Base-by-base conservation (phyloP, 164 flowering plant species). In the Nymphaea thermarum region DNA sequence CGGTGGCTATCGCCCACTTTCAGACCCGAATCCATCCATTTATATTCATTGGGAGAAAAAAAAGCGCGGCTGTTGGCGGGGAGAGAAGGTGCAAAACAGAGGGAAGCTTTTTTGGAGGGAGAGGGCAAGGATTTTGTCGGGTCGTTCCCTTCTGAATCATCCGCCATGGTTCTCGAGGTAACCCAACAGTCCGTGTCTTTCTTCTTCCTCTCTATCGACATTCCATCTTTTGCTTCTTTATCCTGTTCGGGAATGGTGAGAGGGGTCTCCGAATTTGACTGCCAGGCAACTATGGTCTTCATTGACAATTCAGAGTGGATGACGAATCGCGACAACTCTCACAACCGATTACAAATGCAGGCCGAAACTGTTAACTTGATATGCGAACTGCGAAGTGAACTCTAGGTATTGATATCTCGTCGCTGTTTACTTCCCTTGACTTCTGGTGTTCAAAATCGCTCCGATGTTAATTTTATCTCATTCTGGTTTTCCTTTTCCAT, bases 261-360 rank as follows among this genome's bases (percentile, higher is more conserved):
- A 64, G 66, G 43, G 45, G n/a, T 61, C 14, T 51, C 14, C 57
- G 57, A 15, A 15, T 15, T 51, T 43, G 47, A 45, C 57, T 44
- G 62, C 68, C 76, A 92, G 98, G 98, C 98, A 69, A 88, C 96
- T 6, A 88, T 92, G 93, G 88, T 92, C 77, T 92, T 96, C 71
- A 84, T 92, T 66, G 98, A 89, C 66, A 92, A 92, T 73, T 92
- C 98, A 1, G 98, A 92, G 60, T 92, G 92, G 92, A 89, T 86
- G 89, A 78, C 94, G 10, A 92, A 89, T 64, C 92, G 98, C 1
- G 98, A 92, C 77, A 89, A 89, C 74, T 69, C 86, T 25, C 94
- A 91, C 3, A 77, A 78, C 42, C 70, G 98, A 68, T 87, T 92
- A 68, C 89, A 84, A 72, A 90, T 92, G 68, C 98, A 90, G 78